phyloP scores from a whole-genome alignment of 1,139 yeast genomes.

The Blastobotrys ciferrii region DNA sequence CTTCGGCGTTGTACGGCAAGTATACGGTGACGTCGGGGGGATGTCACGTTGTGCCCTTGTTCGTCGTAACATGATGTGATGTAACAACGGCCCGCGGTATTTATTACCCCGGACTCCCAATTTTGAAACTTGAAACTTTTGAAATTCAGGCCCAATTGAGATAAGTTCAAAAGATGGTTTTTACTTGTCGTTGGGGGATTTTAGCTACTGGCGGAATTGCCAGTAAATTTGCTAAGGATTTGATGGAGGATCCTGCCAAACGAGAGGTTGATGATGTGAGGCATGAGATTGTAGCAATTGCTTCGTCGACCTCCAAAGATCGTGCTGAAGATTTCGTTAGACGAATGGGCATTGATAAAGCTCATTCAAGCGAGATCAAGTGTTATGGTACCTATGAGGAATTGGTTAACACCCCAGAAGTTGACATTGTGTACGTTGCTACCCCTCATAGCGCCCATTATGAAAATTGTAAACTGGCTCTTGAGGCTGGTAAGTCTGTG shows the following conservation, averaged over 20 bases:
- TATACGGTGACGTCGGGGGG: too few relatives aligned
- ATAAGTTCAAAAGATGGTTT: too few relatives aligned
- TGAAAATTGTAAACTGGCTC: constrained; percentile 48
- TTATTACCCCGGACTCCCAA: too few relatives aligned
- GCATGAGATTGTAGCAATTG: constrained; percentile 36
- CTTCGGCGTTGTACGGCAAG: too few relatives aligned
- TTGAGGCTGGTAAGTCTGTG: constrained; percentile 53
- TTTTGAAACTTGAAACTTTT: too few relatives aligned
- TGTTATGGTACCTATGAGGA: constrained; percentile 39
- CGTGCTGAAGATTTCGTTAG: constrained; percentile 32
- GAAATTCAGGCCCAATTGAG: too few relatives aligned
- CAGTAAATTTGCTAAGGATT: constrained; percentile 30
- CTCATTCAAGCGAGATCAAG: constrained; percentile 17
- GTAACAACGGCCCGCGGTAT: too few relatives aligned
- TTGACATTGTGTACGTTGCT: constrained; percentile 57
- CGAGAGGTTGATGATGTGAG: constrained; percentile 33
- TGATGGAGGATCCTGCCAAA: constrained; percentile 29
- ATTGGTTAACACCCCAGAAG: constrained; percentile 45
- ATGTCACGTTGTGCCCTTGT: too few relatives aligned
- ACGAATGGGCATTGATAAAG: not conserved
- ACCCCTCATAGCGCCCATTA: constrained; percentile 60
- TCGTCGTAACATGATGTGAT: too few relatives aligned
- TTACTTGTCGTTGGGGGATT: constrained; percentile 30
- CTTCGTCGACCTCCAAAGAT: constrained; percentile 31
- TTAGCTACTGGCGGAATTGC: constrained; percentile 36